A percentile compares a stretch with the other conserved stretches of the same genome.
Evolutionary conservation across 192 early-diverging fungal species (phyloP).

Genomic region (Podila horticola): DNA sequence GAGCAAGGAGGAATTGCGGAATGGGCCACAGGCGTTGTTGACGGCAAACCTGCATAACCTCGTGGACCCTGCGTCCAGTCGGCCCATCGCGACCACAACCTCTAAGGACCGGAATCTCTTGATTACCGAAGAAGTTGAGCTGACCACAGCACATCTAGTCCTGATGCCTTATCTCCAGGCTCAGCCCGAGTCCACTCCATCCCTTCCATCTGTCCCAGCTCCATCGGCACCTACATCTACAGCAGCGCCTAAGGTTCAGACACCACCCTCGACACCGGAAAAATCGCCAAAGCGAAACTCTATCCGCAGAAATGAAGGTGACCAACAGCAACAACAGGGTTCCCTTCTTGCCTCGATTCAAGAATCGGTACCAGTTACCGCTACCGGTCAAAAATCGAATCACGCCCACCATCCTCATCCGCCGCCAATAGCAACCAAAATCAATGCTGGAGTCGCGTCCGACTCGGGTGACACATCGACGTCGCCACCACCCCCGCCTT

Average conservation of each 20-base stretch:
- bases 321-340: not conserved
- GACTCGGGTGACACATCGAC: not conserved
- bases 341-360: not conserved
- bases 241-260: not conserved
- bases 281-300: not conserved
- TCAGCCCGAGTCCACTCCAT: not conserved
- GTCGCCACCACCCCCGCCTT: not conserved
- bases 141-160: slow-evolving; percentile 10
- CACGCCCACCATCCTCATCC: not conserved
- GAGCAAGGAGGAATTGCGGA: slow-evolving; percentile 4
- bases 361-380: not conserved
- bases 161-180: slow-evolving; percentile 10
- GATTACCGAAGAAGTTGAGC: not conserved
- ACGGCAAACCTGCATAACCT: not conserved
- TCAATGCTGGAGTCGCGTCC: not conserved
- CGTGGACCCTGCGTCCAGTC: not conserved
- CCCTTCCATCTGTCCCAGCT: not conserved
- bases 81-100: not conserved
- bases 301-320: not conserved
- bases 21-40: not conserved
- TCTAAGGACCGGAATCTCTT: too few relatives aligned
- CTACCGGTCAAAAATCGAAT: not conserved
- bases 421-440: not conserved
- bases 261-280: not conserved
- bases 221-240: not conserved